These are phyloP conservation scores for Pestalotiopsis fici DNA, from an alignment of 2,329 filamentous ascomycete genomes.

Conservation along the genomic window DNA sequence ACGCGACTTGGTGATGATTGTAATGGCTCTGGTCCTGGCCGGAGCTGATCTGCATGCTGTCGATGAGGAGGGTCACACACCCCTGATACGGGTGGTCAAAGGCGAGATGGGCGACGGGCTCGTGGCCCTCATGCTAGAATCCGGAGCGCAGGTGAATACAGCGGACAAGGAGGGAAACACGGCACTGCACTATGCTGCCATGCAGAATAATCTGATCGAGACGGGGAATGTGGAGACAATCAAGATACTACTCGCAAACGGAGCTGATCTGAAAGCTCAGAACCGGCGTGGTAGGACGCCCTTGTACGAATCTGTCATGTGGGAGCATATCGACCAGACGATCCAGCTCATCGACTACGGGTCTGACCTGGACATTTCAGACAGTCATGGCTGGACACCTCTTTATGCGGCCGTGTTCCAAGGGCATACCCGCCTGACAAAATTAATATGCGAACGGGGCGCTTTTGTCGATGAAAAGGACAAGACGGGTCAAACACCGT, in stretches of 20 bases:
- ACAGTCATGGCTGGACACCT: constrained; percentile 19
- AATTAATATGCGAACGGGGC: constrained; percentile 19
- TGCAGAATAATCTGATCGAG: constrained; percentile 15
- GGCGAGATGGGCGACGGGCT: constrained; percentile 22
- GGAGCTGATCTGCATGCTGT: constrained; percentile 16
- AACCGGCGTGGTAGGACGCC: constrained; percentile 20
- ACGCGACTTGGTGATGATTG: constrained; percentile 15
- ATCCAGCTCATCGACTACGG: constrained; percentile 21
- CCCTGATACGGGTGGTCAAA: constrained; percentile 19
- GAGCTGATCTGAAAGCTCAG: constrained; percentile 17
- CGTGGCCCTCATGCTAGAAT: constrained; percentile 21
- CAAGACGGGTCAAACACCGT: constrained; percentile 18
- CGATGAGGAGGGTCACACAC: constrained; percentile 17
- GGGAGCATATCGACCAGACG: constrained; percentile 14
- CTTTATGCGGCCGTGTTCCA: constrained; percentile 20
- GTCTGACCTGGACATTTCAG: constrained; percentile 18
- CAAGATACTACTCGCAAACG: constrained; percentile 17
- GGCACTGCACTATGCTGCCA: constrained; percentile 21
- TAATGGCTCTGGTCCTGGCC: constrained; percentile 19
- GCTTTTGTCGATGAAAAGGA: constrained; percentile 21
- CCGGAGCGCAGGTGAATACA: constrained; percentile 16
- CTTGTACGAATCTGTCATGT: constrained; percentile 20
- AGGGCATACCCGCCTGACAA: constrained; percentile 16
- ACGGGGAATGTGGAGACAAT: constrained; percentile 19
- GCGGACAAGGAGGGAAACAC: constrained; percentile 20